phyloP scores from a whole-genome alignment of 2,329 filamentous ascomycete genomes.

The Pseudogymnoascus pannorum region DNA sequence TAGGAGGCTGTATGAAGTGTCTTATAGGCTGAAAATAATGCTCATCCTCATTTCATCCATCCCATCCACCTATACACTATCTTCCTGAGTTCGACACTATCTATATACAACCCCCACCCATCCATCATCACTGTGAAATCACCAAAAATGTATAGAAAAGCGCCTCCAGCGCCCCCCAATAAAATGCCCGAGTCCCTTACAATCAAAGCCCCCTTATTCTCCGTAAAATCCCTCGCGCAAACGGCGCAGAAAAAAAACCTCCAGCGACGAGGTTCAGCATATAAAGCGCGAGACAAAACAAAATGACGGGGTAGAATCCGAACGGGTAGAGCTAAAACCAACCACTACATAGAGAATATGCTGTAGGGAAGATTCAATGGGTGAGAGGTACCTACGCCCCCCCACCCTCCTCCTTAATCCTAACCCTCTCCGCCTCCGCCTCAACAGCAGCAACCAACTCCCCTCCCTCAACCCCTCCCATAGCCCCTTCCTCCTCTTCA shows the following conservation, averaged over 20 bases:
- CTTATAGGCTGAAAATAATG: too few relatives aligned
- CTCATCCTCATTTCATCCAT: not conserved
- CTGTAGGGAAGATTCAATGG: too few relatives aligned
- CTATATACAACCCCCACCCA: not conserved
- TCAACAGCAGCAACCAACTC: conserved; percentile 11
- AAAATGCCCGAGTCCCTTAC: not conserved
- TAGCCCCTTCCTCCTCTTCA: conserved; percentile 20
- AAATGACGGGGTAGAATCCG: too few relatives aligned
- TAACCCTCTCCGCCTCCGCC: not conserved
- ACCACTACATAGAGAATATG: not conserved
- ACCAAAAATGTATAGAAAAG: not conserved
- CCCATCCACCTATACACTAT: not conserved
- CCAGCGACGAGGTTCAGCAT: not conserved
- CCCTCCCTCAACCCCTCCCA: not conserved
- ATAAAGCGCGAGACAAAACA: not conserved
- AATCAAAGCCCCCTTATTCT: not conserved
- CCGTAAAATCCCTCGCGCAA: not conserved
- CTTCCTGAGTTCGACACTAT: not conserved
- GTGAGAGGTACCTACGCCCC: not conserved
- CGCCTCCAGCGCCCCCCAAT: not conserved
- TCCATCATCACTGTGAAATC: not conserved
- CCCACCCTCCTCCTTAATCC: not conserved
- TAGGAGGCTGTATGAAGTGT: too few relatives aligned
- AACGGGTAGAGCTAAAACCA: not conserved
- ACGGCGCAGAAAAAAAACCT: not conserved